Base-by-base conservation (phyloP, 2,329 filamentous ascomycete species). In the Helicocarpus griseus region DNA sequence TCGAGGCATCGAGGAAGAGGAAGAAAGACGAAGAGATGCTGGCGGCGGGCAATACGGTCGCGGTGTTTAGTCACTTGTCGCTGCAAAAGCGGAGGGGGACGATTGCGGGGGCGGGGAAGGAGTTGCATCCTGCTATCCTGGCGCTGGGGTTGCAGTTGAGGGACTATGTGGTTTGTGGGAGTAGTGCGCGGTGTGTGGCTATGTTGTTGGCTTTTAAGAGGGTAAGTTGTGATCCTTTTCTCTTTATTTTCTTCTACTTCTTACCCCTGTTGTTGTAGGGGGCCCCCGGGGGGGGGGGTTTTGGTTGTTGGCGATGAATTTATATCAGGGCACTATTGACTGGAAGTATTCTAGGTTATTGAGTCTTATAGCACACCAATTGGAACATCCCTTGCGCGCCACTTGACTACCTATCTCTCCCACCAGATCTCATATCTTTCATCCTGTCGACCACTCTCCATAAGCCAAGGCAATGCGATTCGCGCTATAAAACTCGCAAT, bases 391-490 rank as follows among this genome's bases (percentile, higher is more conserved):
- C 80, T 98, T 39, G 86, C 89, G 19, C 85, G 93, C 31, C 90
- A 98, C 73, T 83, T 98, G 61, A 93, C 89, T 29, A 86, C 87
- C 9, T 89, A 97, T 69, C 82, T 98, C 54, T 93, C 89, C 63
- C 88, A 90, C 35, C 93, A 98, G 70, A 96, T 98, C 63, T 89
- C 94, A 58, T 96, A 94, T 65, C 79, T 98, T 54, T 87, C 88
- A 54, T 89, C 89, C 59, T 96, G 90, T 64, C 84, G 93, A n/a
- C 90, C 93, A 31, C 87, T 98, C 71, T 94, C 88, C 58, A 93
- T 95, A 69, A 89, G 88, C 56, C 95, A 97, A 84, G 93, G 93
- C 54, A 98, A 97, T 67, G 89, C 89, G 33, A 95, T 98, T 65
- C 82, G 93, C 50, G 91, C 89, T 77, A 78, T 98, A 47, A 98